Percentiles rank a stretch among this genome's conserved stretches.
phyloP scores from a whole-genome alignment of 352 stramenopile species.

The Halophytophthora polymorphica region DNA sequence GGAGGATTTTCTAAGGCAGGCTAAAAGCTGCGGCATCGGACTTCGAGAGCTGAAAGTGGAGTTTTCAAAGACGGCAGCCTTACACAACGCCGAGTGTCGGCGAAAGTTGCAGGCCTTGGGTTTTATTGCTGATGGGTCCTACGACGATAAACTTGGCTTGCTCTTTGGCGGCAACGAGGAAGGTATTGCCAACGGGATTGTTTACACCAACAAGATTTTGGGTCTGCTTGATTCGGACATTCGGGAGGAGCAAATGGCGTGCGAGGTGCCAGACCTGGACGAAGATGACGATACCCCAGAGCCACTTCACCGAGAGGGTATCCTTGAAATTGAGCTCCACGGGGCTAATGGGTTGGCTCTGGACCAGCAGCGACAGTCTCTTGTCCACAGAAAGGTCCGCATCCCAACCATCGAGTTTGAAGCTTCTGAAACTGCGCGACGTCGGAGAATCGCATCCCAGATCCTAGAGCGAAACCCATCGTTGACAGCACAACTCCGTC shows the following conservation, averaged over 20 bases:
- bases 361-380: constrained; percentile 5
- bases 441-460: constrained; percentile 24
- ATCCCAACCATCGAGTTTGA: constrained; percentile 38
- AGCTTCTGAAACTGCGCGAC: constrained; percentile 18
- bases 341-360: constrained; percentile 52
- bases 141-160: constrained; percentile 66
- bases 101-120: constrained; percentile 59
- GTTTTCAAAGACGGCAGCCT: constrained; percentile 47
- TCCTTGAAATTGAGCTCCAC: constrained; percentile 55
- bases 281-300: constrained; percentile 68
- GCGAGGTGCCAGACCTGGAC: constrained; percentile 66
- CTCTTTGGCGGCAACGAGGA: constrained; percentile 57
- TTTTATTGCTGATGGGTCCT: constrained; percentile 65
- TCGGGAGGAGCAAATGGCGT: constrained; percentile 70
- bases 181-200: constrained; percentile 23
- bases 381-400: constrained; percentile 22
- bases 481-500: constrained; percentile 28
- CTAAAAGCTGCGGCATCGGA: constrained; percentile 62
- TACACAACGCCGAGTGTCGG: constrained; percentile 58
- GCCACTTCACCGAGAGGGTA: constrained; percentile 67
- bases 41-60: constrained; percentile 62
- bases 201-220: constrained; percentile 50
- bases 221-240: constrained; percentile 69
- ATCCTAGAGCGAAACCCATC: constrained; percentile 40
- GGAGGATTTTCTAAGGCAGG: constrained; percentile 61